Conservation (phyloP, 306 rosid genomes). For the Ceratonia siliqua region DNA sequence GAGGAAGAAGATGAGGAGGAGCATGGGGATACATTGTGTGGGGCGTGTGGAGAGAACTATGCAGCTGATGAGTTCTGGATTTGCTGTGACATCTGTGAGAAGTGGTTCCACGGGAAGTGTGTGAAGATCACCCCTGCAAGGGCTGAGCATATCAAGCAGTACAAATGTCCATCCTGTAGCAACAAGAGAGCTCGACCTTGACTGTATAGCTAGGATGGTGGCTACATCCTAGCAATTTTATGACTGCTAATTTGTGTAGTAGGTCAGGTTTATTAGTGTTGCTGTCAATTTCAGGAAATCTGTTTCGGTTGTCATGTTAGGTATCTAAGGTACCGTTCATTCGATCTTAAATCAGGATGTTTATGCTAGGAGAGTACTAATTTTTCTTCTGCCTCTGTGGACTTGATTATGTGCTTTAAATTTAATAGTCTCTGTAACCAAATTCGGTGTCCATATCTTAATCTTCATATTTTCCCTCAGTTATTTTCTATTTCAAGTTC, state of each 20-base stretch:
- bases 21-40: slow-evolving; percentile 71
- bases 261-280: slow-evolving; percentile 46
- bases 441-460: slow-evolving; percentile 23
- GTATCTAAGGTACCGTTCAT: slow-evolving; percentile 23
- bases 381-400: slow-evolving; percentile 14
- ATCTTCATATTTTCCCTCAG: neutral
- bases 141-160: slow-evolving; percentile 86
- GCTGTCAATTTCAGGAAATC: slow-evolving; percentile 40
- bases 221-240: slow-evolving; percentile 26
- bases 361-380: slow-evolving; percentile 27
- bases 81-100: slow-evolving; percentile 87
- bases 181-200: slow-evolving; percentile 77
- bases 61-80: slow-evolving; percentile 80
- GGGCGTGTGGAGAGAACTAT: slow-evolving; percentile 84
- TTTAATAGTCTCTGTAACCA: slow-evolving; percentile 30
- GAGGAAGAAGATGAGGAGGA: slow-evolving; percentile 71
- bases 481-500: neutral
- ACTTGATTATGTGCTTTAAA: slow-evolving; percentile 35
- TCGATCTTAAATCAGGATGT: slow-evolving; percentile 32
- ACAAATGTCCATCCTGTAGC: slow-evolving; percentile 96
- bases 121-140: slow-evolving; percentile 86
- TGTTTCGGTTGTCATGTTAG: slow-evolving; percentile 32
- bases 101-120: slow-evolving; percentile 94
- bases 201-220: slow-evolving; percentile 23
- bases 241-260: slow-evolving; percentile 49